These are phyloP conservation scores for Oryza australiensis DNA, from an alignment of 176 grass and related monocot genomes.

Conservation along the genomic window DNA sequence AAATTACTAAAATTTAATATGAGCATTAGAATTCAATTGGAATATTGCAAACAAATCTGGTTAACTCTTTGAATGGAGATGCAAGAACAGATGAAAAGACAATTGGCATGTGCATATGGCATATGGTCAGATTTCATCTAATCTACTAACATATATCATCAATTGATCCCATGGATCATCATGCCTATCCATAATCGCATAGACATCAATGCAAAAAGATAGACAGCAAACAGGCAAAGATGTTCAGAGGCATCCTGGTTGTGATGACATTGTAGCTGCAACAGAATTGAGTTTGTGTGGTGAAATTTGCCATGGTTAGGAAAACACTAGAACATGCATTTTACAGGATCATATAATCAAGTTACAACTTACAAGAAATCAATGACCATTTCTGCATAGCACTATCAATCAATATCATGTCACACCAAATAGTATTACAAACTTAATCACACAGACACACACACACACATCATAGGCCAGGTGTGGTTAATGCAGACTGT, in stretches of 20 bases:
- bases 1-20: conserved; percentile 1
- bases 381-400: conserved; percentile 13
- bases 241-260: not conserved
- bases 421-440: conserved; percentile 28
- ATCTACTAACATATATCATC: not conserved
- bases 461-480: conserved; percentile 55
- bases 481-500: conserved; percentile 76
- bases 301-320: conserved; percentile 1
- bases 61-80: not conserved
- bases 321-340: conserved; percentile 10
- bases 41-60: not conserved
- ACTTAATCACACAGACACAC: conserved; percentile 30
- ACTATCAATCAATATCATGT: conserved; percentile 22
- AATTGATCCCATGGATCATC: not conserved
- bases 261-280: not conserved
- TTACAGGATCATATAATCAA: conserved; percentile 27
- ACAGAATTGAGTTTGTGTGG: conserved; percentile 12
- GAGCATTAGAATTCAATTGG: not conserved
- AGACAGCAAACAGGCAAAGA: not conserved
- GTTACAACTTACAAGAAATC: conserved; percentile 27
- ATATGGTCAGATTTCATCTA: conserved; percentile 19
- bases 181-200: not conserved
- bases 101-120: not conserved
- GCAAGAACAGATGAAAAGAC: not conserved
- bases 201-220: not conserved